Conservation (phyloP, 768 basidiomycete species). For the Austroboletus festivus region DNA sequence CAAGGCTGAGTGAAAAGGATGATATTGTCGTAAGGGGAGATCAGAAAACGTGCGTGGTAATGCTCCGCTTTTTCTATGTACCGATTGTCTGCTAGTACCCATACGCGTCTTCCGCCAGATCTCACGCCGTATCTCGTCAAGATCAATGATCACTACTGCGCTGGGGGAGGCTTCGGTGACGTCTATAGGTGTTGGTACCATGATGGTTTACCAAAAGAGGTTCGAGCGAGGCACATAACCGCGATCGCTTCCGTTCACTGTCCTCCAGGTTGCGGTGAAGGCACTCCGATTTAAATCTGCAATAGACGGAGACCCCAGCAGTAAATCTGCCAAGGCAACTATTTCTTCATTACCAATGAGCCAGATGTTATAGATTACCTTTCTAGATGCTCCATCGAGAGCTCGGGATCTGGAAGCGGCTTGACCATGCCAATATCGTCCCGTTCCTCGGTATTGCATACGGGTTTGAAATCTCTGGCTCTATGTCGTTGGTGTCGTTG, state of each 20-base stretch:
- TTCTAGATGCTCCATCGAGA: conserved; percentile 27
- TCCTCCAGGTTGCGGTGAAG: conserved; percentile 24
- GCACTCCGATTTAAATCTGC: conserved; percentile 9
- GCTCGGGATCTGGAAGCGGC: conserved; percentile 27
- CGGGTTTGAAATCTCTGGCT: conserved; percentile 23
- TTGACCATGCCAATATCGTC: conserved; percentile 26
- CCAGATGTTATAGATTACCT: not conserved
- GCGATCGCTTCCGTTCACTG: not conserved
- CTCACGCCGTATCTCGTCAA: too few relatives aligned
- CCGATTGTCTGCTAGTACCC: too few relatives aligned
- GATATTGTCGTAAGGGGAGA: too few relatives aligned
- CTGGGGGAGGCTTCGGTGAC: too few relatives aligned
- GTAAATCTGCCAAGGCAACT: not conserved
- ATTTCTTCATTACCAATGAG: fast-evolving
- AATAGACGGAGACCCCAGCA: not conserved
- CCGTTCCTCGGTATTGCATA: conserved; percentile 26
- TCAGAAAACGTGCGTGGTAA: too few relatives aligned
- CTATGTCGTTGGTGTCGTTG: conserved; percentile 28
- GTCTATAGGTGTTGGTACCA: too few relatives aligned
- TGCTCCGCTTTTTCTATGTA: too few relatives aligned
- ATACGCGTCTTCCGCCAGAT: too few relatives aligned
- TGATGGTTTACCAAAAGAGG: not conserved
- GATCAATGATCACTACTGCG: too few relatives aligned
- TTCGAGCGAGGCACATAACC: not conserved
- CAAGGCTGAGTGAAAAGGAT: too few relatives aligned